These are phyloP conservation scores for Kregervanrija fluxuum DNA, from an alignment of 805 yeast genomes.

Conservation along the genomic window DNA sequence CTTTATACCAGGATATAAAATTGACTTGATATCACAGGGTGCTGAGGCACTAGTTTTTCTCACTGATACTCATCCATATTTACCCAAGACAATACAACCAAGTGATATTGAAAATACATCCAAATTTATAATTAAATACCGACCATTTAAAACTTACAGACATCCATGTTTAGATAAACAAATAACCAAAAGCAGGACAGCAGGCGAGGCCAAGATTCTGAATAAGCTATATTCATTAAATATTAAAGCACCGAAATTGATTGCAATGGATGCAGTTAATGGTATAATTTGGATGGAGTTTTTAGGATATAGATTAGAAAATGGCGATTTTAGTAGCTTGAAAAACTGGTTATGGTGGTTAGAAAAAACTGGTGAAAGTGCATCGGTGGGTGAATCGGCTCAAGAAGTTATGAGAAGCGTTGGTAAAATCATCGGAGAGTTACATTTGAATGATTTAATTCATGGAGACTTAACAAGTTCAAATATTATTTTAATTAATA, in stretches of 20 bases:
- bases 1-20: conserved; percentile 41
- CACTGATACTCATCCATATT: conserved; percentile 61
- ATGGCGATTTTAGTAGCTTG: conserved; percentile 52
- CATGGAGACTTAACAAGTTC: conserved; percentile 96
- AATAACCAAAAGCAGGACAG: conserved; percentile 73
- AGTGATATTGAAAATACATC: conserved; percentile 19
- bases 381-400: conserved; percentile 30
- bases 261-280: conserved; percentile 67
- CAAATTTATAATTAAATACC: conserved; percentile 63
- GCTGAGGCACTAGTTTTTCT: conserved; percentile 82
- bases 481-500: conserved; percentile 51
- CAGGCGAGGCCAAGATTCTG: conserved; percentile 77
- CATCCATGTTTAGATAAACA: conserved; percentile 74
- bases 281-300: conserved; percentile 90
- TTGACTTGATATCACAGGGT: conserved; percentile 68
- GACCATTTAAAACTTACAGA: conserved; percentile 89
- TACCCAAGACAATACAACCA: conserved; percentile 27
- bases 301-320: conserved; percentile 49
- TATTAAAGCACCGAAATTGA: conserved; percentile 62
- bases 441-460: conserved; percentile 72
- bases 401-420: conserved; percentile 41
- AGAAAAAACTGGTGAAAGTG: conserved; percentile 27
- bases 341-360: conserved; percentile 69
- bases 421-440: conserved; percentile 58
- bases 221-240: conserved; percentile 47